Evolutionary conservation across 1,139 yeast species (phyloP), one percentile per base, ranked within the genome.

Genomic region (Yamadazyma jaroonii): DNA sequence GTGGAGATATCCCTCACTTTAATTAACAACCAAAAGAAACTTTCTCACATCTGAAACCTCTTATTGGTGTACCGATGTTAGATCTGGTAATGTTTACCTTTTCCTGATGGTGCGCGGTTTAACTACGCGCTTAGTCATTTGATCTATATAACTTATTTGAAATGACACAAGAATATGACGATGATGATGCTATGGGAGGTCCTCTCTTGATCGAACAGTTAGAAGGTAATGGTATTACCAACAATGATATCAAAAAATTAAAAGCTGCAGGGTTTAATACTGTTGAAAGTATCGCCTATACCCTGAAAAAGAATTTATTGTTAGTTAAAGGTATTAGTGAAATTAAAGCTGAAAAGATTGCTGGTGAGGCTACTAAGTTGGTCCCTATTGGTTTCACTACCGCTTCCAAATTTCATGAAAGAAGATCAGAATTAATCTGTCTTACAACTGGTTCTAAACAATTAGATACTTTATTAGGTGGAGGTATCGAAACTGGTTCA

Each of bases 371-470:
- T 0, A 78, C 94, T 27, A 81, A 85, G 50, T 67, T 83, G 37
- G 97, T 92, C 2, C 97, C 97, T 8, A 78, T 94, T 79, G 99
- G 99, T 0, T 94, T 92, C 66, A 92, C 97, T 23, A 92, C 98
- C 0, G 98, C 98, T 3, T 84, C 95, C 1, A 97, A 90, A 59
- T 89, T 87, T 57, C 97, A 89, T 58, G 81, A 83, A 51, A 76
- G 97, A 50, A 74, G 98, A 50, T 81, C 94, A 9, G 96, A 89
- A 56, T 75, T 92, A 61, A 89, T 92, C 41, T 86, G 97, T 53
- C 70, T 92, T 42, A 88, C 97, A 3, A 90, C 98, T 0, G 98
- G 99, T 1, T 89, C 97, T 5, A 88, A 89, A 55, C 95, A 89
- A 54, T 71, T 92, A 40, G 98, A 92, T 58, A 89, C 97, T 1